Evolutionary conservation across 345 rosid species (phyloP).

Genomic region (Boechera divaricarpa): DNA sequence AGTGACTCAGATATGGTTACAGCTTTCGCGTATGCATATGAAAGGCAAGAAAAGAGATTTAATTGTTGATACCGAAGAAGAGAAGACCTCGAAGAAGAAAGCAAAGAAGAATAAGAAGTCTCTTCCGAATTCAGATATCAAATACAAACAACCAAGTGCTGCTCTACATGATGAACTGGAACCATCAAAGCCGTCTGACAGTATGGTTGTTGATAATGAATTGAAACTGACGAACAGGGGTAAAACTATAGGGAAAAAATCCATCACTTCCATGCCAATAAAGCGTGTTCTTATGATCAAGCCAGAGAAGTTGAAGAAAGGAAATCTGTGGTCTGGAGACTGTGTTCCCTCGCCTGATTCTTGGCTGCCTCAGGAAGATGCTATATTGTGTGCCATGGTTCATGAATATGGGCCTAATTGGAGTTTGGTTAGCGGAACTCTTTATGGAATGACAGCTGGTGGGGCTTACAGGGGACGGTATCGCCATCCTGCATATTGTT

Average conservation of each 20-base stretch:
- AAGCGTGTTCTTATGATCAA: conserved; percentile 82
- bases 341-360: conserved; percentile 90
- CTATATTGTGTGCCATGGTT: conserved; percentile 93
- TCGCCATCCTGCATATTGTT: conserved; percentile 93
- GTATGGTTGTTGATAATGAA: conserved; percentile 60
- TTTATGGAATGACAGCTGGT: conserved; percentile 95
- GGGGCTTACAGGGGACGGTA: conserved; percentile 90
- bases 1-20: conserved; percentile 59
- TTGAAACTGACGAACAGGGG: conserved; percentile 67
- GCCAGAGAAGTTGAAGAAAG: conserved; percentile 91
- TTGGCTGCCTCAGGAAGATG: conserved; percentile 98
- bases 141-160: conserved; percentile 50
- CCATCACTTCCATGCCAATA: conserved; percentile 78
- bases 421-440: conserved; percentile 80
- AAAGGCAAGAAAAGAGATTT: conserved; percentile 72
- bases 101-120: conserved; percentile 70
- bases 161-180: conserved; percentile 53
- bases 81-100: conserved; percentile 71
- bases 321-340: conserved; percentile 91
- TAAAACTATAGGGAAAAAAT: conserved; percentile 78
- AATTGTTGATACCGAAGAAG: conserved; percentile 54
- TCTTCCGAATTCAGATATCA: conserved; percentile 51
- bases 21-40: conserved; percentile 50
- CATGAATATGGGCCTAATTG: conserved; percentile 97
- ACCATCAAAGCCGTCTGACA: conserved; percentile 51